These are phyloP conservation scores for Penicillium paxilli DNA, from an alignment of 495 filamentous ascomycete genomes.

Conservation along the genomic window DNA sequence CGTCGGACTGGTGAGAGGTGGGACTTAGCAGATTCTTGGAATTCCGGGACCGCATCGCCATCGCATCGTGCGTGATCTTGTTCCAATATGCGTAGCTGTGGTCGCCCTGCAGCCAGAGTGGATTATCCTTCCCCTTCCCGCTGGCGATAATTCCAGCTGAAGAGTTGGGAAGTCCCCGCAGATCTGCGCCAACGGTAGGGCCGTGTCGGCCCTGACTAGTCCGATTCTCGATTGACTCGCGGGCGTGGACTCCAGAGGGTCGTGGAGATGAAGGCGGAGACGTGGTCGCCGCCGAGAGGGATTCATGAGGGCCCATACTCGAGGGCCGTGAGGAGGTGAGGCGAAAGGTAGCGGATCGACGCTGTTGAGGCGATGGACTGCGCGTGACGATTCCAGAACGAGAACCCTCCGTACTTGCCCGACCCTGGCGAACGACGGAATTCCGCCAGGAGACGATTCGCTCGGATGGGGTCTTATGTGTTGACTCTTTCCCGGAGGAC, in stretches of 20 bases:
- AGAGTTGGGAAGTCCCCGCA: constrained; percentile 7
- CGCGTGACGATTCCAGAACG: constrained; percentile 43
- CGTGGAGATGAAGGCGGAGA: constrained; percentile 40
- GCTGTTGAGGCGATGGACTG: constrained; percentile 54
- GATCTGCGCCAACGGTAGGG: neutral
- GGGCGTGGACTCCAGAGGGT: constrained; percentile 30
- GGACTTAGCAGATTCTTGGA: constrained; percentile 29
- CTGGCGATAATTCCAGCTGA: constrained; percentile 18
- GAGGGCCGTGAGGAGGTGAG: constrained; percentile 24
- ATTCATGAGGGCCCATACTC: constrained; percentile 24
- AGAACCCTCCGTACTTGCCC: constrained; percentile 51
- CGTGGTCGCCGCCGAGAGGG: constrained; percentile 31
- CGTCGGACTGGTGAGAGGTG: constrained; percentile 19
- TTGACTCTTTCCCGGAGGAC: constrained; percentile 47
- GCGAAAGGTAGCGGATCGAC: constrained; percentile 11
- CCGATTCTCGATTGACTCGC: constrained; percentile 18
- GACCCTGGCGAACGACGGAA: constrained; percentile 61
- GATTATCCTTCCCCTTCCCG: constrained; percentile 35
- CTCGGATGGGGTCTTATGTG: constrained; percentile 66
- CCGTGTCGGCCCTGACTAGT: neutral
- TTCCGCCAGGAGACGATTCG: constrained; percentile 93
- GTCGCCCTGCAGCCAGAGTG: constrained; percentile 52
- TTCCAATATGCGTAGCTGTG: constrained; percentile 57
- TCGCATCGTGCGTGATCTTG: constrained; percentile 45
- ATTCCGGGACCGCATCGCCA: constrained; percentile 34